Evolutionary conservation across 768 basidiomycete genomes (phyloP), one percentile per base, ranked within the genome.

Genomic region (Phlegmacium glaucopus): DNA sequence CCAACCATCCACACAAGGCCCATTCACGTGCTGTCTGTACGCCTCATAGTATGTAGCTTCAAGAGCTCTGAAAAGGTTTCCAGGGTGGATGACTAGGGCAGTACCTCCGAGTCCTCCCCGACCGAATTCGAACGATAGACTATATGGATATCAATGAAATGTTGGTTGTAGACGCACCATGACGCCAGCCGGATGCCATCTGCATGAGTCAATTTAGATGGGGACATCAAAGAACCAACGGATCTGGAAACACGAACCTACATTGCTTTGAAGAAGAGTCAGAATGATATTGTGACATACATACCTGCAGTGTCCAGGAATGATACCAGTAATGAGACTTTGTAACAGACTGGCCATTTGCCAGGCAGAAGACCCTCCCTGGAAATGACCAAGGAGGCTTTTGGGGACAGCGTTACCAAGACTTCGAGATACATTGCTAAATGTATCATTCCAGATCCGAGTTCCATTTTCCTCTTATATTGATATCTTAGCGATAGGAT

Each of bases 331-430:
- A 53, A 74, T 77, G 51, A 99, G 77, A 9, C 84, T 83, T 65
- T 99, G 94, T 45, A 93, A 68, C 46, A 98, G 76, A 56, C 96
- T 95, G 58, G 84, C 86, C 78, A 96, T 82, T 70, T 94, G 91
- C 95, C 94, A 97, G 2, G 94, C 90, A 45, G 95, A 95, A n/a
- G 96, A 91, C 51, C 95, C 96, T 66, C 96, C 96, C 77, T 99
- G 98, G 10, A 95, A 86, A 64, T 99, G 95, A 51, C 96, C 96
- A 26, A 95, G 87, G 42, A 99, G 77, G 65, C 88, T 92, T 79
- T 99, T 84, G 4, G 96, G 96, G 39, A 95, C 85, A n/a, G 94
- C 94, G 65, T 98, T 98, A 45, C 96, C 95, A 32, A 85, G 82
- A 6, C 92, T 90, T 52, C 96, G 91, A 34, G 83, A 82, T 54